A percentile compares a stretch with the other conserved stretches of the same genome.
phyloP scores from a whole-genome alignment of 2,329 filamentous ascomycete species.

The Endoconidiophora laricicola region DNA sequence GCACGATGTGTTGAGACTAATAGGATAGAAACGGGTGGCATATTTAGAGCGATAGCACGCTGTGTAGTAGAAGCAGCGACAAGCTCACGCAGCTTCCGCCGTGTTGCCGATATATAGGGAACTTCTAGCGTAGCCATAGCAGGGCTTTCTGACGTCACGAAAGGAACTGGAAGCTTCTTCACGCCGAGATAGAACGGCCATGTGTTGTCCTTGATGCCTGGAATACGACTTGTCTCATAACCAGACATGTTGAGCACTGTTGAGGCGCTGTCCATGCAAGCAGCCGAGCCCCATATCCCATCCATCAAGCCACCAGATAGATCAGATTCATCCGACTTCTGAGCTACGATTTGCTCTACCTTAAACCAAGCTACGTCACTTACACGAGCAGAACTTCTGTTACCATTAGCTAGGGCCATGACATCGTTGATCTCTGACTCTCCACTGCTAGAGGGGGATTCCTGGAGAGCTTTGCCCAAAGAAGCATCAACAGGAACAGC shows the following conservation, averaged over 20 bases:
- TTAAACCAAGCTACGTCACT: slow-evolving; percentile 81
- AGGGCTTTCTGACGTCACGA: slow-evolving; percentile 16
- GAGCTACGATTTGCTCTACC: slow-evolving; percentile 54
- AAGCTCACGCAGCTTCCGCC: slow-evolving; percentile 62
- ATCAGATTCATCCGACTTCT: slow-evolving; percentile 32
- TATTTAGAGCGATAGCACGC: slow-evolving; percentile 67
- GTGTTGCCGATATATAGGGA: slow-evolving; percentile 40
- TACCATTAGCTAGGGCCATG: slow-evolving; percentile 25
- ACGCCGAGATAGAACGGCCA: slow-evolving; percentile 86
- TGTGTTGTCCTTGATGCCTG: slow-evolving; percentile 55
- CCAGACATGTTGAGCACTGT: slow-evolving; percentile 88
- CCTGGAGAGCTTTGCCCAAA: slow-evolving; percentile 66
- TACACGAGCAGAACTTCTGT: slow-evolving; percentile 18
- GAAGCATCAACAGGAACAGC: slow-evolving; percentile 78
- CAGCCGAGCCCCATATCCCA: slow-evolving; percentile 71
- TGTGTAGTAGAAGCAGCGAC: slow-evolving; percentile 79
- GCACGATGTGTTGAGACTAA: slow-evolving; percentile 82
- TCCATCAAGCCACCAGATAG: slow-evolving; percentile 33
- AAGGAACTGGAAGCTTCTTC: slow-evolving; percentile 42
- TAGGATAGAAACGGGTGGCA: slow-evolving; percentile 77
- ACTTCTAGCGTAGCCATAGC: slow-evolving; percentile 28
- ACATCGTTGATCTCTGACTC: slow-evolving; percentile 54
- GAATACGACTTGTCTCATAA: slow-evolving; percentile 66
- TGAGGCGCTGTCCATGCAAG: slow-evolving; percentile 67
- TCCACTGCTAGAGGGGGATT: slow-evolving; percentile 40